Conservation (phyloP, 371 early-diverging fungal species). For the Paraphysoderma sedebokerense region DNA sequence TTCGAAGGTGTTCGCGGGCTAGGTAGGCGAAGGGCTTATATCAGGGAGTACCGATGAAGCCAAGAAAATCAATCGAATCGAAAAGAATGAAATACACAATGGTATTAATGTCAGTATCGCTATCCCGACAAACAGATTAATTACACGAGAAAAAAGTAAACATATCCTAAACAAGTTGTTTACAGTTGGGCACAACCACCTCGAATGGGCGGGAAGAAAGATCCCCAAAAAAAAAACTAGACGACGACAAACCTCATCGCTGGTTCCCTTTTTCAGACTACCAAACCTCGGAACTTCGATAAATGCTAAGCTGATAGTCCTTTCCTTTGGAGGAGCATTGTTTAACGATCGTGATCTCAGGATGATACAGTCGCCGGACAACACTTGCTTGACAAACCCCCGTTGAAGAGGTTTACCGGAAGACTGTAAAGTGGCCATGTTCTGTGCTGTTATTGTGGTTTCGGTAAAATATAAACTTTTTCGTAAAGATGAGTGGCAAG, state of each 20-base stretch:
- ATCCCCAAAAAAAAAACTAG: not conserved
- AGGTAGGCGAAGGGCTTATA: conserved; percentile 78
- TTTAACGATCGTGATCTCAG: conserved; percentile 58
- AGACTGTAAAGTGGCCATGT: too few relatives aligned
- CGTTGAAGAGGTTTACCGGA: too few relatives aligned
- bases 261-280: conserved; percentile 39
- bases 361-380: conserved; percentile 83
- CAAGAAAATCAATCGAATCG: not conserved
- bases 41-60: not conserved
- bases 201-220: not conserved
- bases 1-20: conserved; percentile 75
- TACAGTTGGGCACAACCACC: too few relatives aligned
- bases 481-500: too few relatives aligned
- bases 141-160: not conserved
- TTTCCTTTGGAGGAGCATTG: conserved; percentile 70
- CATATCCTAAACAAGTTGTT: too few relatives aligned
- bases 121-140: not conserved
- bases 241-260: conserved; percentile 47
- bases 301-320: conserved; percentile 60
- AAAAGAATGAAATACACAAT: not conserved
- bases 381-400: conserved; percentile 63
- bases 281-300: conserved; percentile 75
- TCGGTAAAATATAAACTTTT: too few relatives aligned
- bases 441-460: too few relatives aligned
- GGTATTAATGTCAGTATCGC: not conserved